These are phyloP conservation scores for Colletotrichum abscissum DNA, from an alignment of 2,329 filamentous ascomycete genomes.

Conservation along the genomic window DNA sequence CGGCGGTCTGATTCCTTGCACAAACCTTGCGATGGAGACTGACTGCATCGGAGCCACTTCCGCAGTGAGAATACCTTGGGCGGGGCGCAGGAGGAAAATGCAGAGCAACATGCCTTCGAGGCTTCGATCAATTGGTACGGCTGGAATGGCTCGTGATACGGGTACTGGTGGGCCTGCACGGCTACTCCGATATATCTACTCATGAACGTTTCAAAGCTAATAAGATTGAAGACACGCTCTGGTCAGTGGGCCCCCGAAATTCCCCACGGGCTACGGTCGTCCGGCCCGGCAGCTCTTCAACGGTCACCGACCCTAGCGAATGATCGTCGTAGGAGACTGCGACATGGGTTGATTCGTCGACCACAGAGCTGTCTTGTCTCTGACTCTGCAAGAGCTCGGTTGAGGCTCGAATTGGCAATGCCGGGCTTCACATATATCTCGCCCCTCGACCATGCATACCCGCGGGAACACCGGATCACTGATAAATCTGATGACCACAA, in stretches of 20 bases:
- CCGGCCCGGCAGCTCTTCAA: constrained; percentile 20
- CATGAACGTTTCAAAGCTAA: not conserved
- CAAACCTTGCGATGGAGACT: not conserved
- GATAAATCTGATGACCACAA: not conserved
- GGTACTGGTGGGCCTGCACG: constrained; percentile 8
- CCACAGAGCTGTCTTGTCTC: not conserved
- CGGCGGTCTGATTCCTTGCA: not conserved
- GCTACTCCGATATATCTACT: constrained; percentile 8
- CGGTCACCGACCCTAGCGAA: not conserved
- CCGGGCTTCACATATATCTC: not conserved
- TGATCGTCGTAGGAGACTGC: not conserved
- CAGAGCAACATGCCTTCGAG: not conserved
- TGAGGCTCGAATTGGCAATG: not conserved
- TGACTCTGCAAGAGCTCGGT: not conserved
- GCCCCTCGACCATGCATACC: not conserved
- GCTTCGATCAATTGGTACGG: constrained; percentile 18
- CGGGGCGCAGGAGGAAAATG: not conserved
- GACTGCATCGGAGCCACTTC: constrained; percentile 21
- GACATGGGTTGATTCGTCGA: not conserved
- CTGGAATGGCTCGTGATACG: not conserved
- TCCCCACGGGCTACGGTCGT: constrained; percentile 19
- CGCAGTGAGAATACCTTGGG: constrained; percentile 1
- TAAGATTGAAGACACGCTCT: constrained; percentile 7
- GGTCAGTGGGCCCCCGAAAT: constrained; percentile 2
- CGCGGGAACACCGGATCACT: not conserved